A percentile compares a stretch with the other conserved stretches of the same genome.
These are phyloP conservation scores for Pseudoscleropodium purum DNA, from an alignment of 225 moss, liverwort and hornwort genomes.

Conservation along the genomic window DNA sequence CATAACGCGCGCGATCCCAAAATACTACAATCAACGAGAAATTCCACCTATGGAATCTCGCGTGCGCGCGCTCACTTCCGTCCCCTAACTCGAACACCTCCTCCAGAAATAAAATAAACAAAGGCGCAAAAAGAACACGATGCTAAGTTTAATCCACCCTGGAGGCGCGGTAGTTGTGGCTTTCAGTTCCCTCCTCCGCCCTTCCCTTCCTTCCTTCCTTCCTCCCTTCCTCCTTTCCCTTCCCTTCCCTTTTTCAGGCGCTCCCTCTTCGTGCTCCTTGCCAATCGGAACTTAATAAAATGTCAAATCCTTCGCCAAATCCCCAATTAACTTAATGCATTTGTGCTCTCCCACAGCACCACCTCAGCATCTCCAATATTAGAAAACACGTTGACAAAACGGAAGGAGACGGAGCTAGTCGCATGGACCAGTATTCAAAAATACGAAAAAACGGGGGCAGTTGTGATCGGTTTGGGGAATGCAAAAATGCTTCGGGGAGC, in stretches of 20 bases:
- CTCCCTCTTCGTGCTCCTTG: neutral
- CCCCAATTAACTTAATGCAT: neutral
- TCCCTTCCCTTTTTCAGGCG: neutral
- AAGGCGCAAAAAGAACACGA: neutral
- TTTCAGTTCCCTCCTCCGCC: neutral
- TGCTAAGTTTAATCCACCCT: neutral
- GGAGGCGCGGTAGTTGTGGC: neutral
- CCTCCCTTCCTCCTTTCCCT: neutral
- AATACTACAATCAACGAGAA: neutral
- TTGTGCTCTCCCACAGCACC: neutral
- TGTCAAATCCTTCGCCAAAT: neutral
- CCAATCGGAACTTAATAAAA: neutral
- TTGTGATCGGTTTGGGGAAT: neutral
- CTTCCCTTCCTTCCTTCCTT: neutral
- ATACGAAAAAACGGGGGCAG: neutral
- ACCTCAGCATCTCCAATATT: conserved; percentile 16
- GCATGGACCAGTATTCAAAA: neutral
- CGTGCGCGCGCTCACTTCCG: neutral
- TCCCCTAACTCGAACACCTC: neutral
- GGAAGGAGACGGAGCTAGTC: too few species aligned
- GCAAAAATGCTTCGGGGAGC: neutral
- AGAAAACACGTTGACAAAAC: neutral
- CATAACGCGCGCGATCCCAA: conserved; percentile 2
- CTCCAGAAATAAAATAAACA: neutral
- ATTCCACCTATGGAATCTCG: conserved; percentile 2